Percentiles rank a stretch among this genome's conserved stretches.
phyloP scores from a whole-genome alignment of 2,329 filamentous ascomycete species.

The Coniochaeta pulveracea region DNA sequence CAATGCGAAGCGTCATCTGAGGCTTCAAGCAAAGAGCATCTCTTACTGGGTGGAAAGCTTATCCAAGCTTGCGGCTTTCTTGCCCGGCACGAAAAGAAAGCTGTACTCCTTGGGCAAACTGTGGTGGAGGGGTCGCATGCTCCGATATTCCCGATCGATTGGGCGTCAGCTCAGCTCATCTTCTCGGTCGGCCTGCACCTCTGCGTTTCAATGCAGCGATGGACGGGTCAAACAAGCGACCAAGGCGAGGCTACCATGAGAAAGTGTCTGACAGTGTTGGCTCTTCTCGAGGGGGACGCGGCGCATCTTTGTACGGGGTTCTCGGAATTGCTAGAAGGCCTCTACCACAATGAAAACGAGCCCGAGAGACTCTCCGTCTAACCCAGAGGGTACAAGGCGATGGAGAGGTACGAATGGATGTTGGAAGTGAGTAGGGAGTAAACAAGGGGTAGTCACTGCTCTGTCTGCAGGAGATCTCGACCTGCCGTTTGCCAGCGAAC shows the following conservation, averaged over 20 bases:
- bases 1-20: neutral
- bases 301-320: constrained; percentile 1
- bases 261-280: neutral
- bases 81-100: neutral
- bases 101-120: neutral
- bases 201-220: neutral
- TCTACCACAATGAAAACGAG: neutral
- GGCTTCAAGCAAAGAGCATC: neutral
- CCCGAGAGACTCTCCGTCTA: neutral
- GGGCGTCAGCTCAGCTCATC: constrained; percentile 1
- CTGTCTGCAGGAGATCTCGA: too few relatives aligned
- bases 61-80: neutral
- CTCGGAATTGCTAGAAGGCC: constrained; percentile 1
- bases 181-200: constrained; percentile 1
- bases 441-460: too few relatives aligned
- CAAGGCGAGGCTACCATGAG: neutral
- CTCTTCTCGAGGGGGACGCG: constrained; percentile 3
- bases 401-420: too few relatives aligned
- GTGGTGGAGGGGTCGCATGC: neutral
- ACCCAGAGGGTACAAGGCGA: neutral
- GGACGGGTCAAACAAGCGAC: neutral
- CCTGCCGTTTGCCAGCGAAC: too few relatives aligned
- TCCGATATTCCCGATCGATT: constrained; percentile 1
- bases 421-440: too few relatives aligned
- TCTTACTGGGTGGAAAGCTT: neutral